Evolutionary conservation across 164 flowering plant species (phyloP), one percentile per base, ranked within the genome.

Genomic region (Umbellularia californica): DNA sequence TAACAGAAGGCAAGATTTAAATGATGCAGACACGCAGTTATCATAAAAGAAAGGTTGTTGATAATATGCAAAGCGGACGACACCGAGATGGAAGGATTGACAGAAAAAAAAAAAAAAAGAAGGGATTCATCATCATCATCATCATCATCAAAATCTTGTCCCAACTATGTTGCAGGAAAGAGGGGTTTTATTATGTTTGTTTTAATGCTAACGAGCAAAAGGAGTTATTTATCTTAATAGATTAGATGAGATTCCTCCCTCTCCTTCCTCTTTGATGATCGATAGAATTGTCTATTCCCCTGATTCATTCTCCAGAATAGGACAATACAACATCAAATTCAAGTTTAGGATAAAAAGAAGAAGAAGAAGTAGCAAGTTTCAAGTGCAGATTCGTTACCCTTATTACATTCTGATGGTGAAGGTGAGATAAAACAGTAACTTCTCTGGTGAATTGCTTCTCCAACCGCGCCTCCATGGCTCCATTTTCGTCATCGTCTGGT

Each of bases 401-500:
- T 63, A 93, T 84, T 14, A 94, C 92, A 83, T 94, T 90, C 63
- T 51, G 83, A 79, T 92, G 91, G 85, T 84, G 89, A 71, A 94
- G 89, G 20, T 85, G 89, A 69, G 93, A 86, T 71, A 95, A 77
- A 74, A 89, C 86, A 50, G 88, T 74, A 20, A 89, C 93, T 81
- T 94, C 98, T 62, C 90, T 82, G 20, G 33, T 86, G 73, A 88
- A 94, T 63, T 94, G 92, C 72, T 89, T 88, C 87, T 90, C 90
- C 64, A 94, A 70, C 52, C 87, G 85, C 81, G 83, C 85, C 2
- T 83, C 86, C 82, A 90, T 71, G 60, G 62, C 82, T 81, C 87
- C 91, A 78, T 83, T 87, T 81, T 90, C 94, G 81, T 91, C 93
- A 83, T 90, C 92, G 85, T 91, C 96, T 4, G 97, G 96, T 28